Percentiles rank a stretch among this genome's conserved stretches.
Evolutionary conservation across 106 monocot species (phyloP).

Genomic region (Allium cepa): DNA sequence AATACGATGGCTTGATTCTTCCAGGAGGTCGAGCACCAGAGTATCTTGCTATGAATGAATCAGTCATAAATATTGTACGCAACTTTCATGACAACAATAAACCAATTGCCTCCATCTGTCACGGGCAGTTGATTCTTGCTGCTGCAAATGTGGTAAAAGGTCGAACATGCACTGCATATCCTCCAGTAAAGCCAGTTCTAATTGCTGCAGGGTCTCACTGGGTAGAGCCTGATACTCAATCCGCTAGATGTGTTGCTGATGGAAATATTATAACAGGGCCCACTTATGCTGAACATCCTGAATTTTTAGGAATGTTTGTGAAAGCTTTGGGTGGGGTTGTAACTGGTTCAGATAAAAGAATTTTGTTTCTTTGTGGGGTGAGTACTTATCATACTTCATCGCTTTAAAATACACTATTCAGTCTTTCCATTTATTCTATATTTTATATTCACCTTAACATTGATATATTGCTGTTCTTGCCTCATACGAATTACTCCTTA

Average conservation of each 20-base stretch:
- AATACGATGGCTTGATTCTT: conserved; percentile 66
- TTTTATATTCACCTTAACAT: no score
- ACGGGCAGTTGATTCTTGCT: conserved; percentile 83
- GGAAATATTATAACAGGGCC: conserved; percentile 76
- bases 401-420: no score
- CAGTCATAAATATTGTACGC: conserved; percentile 38
- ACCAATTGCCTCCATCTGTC: conserved; percentile 76
- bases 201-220: conserved; percentile 69
- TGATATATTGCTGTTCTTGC: no score
- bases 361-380: conserved; percentile 94
- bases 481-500: no score
- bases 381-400: no score
- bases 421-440: no score
- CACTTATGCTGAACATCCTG: conserved; percentile 61
- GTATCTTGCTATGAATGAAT: conserved; percentile 61
- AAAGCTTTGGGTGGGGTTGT: conserved; percentile 69
- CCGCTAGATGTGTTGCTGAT: conserved; percentile 41
- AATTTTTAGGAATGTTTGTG: conserved; percentile 61
- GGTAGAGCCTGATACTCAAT: conserved; percentile 48
- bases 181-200: conserved; percentile 63
- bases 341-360: conserved; percentile 53
- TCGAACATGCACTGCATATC: conserved; percentile 73
- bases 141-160: conserved; percentile 66
- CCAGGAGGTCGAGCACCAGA: conserved; percentile 88
- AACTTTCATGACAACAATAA: conserved; percentile 35